Evolutionary conservation across 257 asterid species (phyloP).

Genomic region (Gynochthodes officinalis): DNA sequence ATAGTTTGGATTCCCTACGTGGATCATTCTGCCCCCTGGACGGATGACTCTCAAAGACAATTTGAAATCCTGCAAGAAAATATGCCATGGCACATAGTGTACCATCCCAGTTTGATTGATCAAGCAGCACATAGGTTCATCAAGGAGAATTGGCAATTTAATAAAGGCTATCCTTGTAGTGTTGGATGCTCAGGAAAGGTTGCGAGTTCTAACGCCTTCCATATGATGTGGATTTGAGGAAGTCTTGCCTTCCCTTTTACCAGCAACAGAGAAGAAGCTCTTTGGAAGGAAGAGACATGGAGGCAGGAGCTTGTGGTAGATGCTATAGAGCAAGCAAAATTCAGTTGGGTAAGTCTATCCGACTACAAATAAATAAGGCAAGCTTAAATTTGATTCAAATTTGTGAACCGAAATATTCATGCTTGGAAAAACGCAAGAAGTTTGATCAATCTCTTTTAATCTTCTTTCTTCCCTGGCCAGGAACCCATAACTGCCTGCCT

Average conservation of each 20-base stretch:
- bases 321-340: constrained; percentile 4
- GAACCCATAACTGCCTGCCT: no score
- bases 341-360: constrained; percentile 19
- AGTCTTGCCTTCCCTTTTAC: constrained; percentile 18
- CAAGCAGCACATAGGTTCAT: constrained; percentile 8
- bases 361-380: not conserved
- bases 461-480: not conserved
- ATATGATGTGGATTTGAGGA: constrained; percentile 22
- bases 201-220: constrained; percentile 14
- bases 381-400: no score
- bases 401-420: not conserved
- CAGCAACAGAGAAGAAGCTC: constrained; percentile 1
- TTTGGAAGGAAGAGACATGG: constrained; percentile 20
- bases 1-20: constrained; percentile 8
- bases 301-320: constrained; percentile 12
- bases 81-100: constrained; percentile 18
- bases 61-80: not conserved
- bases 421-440: not conserved
- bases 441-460: not conserved
- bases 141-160: constrained; percentile 8
- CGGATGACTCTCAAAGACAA: not conserved
- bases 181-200: constrained; percentile 13
- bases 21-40: not conserved
- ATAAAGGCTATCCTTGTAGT: constrained; percentile 11
- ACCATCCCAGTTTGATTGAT: constrained; percentile 4